Base-by-base conservation (phyloP, 2,329 filamentous ascomycete species). In the Stemphylium vesicarium region DNA sequence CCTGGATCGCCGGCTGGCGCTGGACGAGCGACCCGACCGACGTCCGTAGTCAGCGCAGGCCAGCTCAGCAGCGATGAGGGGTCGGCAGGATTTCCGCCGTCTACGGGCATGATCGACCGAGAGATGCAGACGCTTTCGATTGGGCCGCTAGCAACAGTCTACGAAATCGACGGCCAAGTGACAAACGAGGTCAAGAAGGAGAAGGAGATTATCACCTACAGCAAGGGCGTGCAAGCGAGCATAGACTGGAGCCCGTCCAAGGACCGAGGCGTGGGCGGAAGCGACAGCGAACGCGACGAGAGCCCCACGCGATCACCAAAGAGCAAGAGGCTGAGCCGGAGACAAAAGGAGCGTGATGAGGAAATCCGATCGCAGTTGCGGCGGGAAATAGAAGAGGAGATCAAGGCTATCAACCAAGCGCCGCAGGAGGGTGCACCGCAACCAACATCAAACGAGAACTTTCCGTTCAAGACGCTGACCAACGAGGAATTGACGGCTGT, bases 151-250 rank as follows among this genome's bases (percentile, higher is more conserved):
- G 86, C 88, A 15, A 92, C 91, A 31, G 85, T 95, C 56, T 92
- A 89, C 77, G 93, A 96, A 75, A 90, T 87, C 61, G 86, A 89
- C 1, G 89, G 90, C 1, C 88, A 87, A 16, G 90, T 88, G 61
- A 86, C 89, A 1, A 89, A 90, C 1, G 89, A 88, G 18, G 87
- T 89, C 31, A 85, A 81, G 47, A 85, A 82, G 31, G 79, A 79
- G 62, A 68, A 64, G 46, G 95, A 99, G 76, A 82, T 96, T 56
- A 92, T 96, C 71, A 96, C 92, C 48, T 99, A 99, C 81, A 98
- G 91, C 82, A 98, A 97, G 79, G 93, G 88, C 51, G 92, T 98
- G 18, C 96, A 99, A 77, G 97, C 95, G 13, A 86, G 89, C 18
- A 89, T 92, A 68, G 86, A 88, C 59, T 90, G 90, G 86, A 80